Percentiles rank a stretch among this genome's conserved stretches.
These are phyloP conservation scores for Mortierella antarctica DNA, from an alignment of 192 early-diverging fungal genomes.

Conservation along the genomic window DNA sequence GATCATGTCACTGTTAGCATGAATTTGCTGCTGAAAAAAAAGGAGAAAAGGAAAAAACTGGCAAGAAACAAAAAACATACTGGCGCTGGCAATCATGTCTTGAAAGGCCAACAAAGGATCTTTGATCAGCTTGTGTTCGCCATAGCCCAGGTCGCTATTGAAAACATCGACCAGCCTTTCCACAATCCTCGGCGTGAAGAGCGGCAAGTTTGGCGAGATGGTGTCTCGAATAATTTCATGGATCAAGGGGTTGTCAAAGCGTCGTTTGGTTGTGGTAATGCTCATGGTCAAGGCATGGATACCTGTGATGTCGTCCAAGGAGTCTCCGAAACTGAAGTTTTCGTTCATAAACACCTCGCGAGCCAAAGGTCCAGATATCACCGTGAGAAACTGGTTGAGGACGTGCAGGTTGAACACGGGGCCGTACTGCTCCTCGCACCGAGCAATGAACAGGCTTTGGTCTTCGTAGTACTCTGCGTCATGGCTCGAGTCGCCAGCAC, in stretches of 20 bases:
- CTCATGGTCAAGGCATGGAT: neutral
- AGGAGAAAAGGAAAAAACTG: neutral
- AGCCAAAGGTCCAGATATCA: slow-evolving; percentile 17
- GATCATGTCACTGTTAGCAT: no score
- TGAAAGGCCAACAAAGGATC: slow-evolving; percentile 12
- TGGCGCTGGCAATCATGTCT: slow-evolving; percentile 40
- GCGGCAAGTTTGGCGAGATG: slow-evolving; percentile 40
- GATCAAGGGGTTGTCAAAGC: neutral
- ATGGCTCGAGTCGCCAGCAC: slow-evolving; percentile 31
- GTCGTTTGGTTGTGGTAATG: slow-evolving; percentile 2
- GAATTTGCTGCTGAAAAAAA: neutral
- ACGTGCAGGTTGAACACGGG: slow-evolving; percentile 20
- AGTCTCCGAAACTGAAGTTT: slow-evolving; percentile 3
- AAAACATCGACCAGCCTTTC: neutral
- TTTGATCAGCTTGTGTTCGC: slow-evolving; percentile 3
- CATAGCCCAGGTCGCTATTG: neutral
- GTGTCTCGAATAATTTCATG: slow-evolving; percentile 22
- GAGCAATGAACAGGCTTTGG: slow-evolving; percentile 8
- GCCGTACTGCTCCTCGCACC: slow-evolving; percentile 9
- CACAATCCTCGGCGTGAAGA: slow-evolving; percentile 28
- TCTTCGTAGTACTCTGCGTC: slow-evolving; percentile 18
- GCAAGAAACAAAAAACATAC: slow-evolving; percentile 4
- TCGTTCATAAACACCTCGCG: slow-evolving; percentile 41
- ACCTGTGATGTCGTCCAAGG: slow-evolving; percentile 12
- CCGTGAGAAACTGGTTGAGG: slow-evolving; percentile 8